phyloP scores from a whole-genome alignment of 768 basidiomycete genomes.

The Pisolithus orientalis region DNA sequence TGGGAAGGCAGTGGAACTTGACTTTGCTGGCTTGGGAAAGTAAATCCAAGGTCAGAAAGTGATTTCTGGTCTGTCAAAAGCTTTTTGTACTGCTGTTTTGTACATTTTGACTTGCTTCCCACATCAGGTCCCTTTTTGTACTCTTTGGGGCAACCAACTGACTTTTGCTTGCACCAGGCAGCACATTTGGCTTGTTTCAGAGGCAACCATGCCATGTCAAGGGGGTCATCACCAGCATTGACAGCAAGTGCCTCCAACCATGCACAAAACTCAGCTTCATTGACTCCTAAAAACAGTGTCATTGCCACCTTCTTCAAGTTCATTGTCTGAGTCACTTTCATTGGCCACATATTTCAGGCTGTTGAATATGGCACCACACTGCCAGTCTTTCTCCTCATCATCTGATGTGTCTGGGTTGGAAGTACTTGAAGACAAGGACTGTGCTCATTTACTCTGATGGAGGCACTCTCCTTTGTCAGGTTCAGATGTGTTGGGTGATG shows the following conservation, averaged over 20 bases:
- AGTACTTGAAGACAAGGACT: too few relatives aligned
- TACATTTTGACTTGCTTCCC: background rate
- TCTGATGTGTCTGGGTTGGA: too few relatives aligned
- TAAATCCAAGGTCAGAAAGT: too few relatives aligned
- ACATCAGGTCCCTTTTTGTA: background rate
- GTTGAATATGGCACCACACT: background rate
- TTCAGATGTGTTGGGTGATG: too few relatives aligned
- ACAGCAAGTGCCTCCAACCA: background rate
- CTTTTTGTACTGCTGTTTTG: background rate
- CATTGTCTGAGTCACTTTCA: background rate
- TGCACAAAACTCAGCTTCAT: background rate
- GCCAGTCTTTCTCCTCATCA: background rate
- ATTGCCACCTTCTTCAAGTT: background rate
- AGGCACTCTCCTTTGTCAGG: too few relatives aligned
- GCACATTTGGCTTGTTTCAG: background rate
- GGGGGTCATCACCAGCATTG: background rate
- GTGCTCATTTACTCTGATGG: too few relatives aligned
- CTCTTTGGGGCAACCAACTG: background rate
- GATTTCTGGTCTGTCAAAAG: background rate
- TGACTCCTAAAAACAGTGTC: background rate
- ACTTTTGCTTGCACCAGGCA: background rate
- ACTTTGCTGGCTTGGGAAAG: background rate
- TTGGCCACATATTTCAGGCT: background rate
- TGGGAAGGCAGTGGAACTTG: conserved; percentile 3
- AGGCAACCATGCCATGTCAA: background rate